These are phyloP conservation scores for Magnusiomyces ingens DNA, from an alignment of 1,139 yeast species.

Conservation along the genomic window DNA sequence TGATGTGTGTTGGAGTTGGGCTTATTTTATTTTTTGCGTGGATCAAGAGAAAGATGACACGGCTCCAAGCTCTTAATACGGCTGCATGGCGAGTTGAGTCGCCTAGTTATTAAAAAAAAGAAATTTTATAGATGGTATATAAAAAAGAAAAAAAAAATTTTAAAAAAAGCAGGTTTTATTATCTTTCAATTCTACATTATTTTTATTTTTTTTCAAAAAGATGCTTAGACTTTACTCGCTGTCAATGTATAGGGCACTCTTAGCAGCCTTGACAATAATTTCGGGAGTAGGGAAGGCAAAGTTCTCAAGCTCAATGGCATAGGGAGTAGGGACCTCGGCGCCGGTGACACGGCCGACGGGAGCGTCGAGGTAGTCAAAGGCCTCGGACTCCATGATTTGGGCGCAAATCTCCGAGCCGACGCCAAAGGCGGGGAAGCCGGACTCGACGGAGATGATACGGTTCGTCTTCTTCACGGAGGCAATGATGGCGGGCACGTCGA, in stretches of 20 bases:
- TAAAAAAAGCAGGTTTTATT: not conserved
- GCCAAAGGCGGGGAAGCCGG: constrained; percentile 98
- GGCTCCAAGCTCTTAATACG: constrained; percentile 56
- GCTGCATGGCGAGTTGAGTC: constrained; percentile 59
- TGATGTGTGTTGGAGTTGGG: constrained; percentile 65
- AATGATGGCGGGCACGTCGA: constrained; percentile 81
- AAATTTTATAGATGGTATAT: not conserved
- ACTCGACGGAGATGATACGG: constrained; percentile 92
- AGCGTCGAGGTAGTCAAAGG: constrained; percentile 96
- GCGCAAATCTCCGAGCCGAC: constrained; percentile 98
- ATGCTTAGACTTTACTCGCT: constrained; percentile 21
- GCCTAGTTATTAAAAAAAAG: not conserved
- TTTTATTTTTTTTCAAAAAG: not conserved
- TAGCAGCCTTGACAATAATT: constrained; percentile 82
- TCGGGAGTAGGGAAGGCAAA: constrained; percentile 98
- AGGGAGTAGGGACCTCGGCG: constrained; percentile 99
- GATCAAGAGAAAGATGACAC: constrained; percentile 52
- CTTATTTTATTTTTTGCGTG: constrained; percentile 55
- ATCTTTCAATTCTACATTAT: not conserved
- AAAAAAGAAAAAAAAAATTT: not conserved
- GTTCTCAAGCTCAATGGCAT: constrained; percentile 93
- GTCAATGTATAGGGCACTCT: constrained; percentile 75
- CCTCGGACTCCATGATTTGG: constrained; percentile 97
- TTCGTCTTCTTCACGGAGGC: constrained; percentile 93
- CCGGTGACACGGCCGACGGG: constrained; percentile 99